phyloP scores from a whole-genome alignment of 805 yeast genomes.

The Yarrowia sp. region DNA sequence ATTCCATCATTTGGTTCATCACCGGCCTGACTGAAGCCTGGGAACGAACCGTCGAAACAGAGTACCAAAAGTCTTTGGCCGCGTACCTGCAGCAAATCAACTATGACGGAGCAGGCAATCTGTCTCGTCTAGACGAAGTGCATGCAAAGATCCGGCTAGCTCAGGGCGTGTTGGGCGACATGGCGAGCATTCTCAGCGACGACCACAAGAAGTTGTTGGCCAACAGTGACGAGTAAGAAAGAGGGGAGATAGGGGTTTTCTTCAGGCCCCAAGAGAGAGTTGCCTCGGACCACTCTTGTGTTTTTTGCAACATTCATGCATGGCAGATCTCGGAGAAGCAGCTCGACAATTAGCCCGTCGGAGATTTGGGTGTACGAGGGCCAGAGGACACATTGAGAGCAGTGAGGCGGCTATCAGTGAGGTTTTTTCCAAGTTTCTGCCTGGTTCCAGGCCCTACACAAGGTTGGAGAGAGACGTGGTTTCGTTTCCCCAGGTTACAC shows the following conservation, averaged over 20 bases:
- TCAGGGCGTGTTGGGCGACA: constrained; percentile 31
- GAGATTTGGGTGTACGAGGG: constrained; percentile 5
- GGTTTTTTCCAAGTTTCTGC: too few relatives aligned
- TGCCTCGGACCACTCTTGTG: neutral
- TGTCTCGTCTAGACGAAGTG: constrained; percentile 9
- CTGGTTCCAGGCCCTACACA: too few relatives aligned
- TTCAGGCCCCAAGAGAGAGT: neutral
- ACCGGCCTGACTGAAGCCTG: constrained; percentile 20
- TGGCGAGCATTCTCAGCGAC: constrained; percentile 30
- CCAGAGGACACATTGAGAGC: neutral
- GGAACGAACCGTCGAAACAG: constrained; percentile 23
- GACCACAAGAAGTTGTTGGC: constrained; percentile 22
- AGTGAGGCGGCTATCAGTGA: neutral
- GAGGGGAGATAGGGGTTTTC: neutral
- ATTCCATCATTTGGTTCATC: constrained; percentile 38
- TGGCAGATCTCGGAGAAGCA: constrained; percentile 17
- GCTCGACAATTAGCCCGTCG: neutral
- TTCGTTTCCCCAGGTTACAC: too few relatives aligned
- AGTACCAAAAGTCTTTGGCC: constrained; percentile 31
- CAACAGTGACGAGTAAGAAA: neutral
- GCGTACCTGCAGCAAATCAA: constrained; percentile 19
- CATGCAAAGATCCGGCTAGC: constrained; percentile 33
- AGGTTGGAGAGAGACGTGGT: too few relatives aligned
- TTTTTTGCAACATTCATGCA: constrained; percentile 8
- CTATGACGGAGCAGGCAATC: constrained; percentile 29